Evolutionary conservation across 73 alveolate species (phyloP).

Genomic region (Breviolum minutum): DNA sequence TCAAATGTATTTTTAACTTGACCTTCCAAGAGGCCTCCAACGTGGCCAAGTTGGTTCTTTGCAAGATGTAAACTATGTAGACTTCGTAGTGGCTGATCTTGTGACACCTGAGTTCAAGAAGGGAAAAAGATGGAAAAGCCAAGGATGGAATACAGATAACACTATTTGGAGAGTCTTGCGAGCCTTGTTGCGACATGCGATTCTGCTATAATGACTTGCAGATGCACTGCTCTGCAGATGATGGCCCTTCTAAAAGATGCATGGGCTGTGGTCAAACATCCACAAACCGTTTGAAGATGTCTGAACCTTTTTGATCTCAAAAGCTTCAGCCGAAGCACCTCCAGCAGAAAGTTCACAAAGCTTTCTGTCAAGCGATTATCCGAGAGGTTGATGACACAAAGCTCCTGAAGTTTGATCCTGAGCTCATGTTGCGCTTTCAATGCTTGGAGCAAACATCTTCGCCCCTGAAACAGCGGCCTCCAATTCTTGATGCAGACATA

Average conservation of each 20-base stretch:
- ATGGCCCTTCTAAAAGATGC: no score
- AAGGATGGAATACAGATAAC: no score
- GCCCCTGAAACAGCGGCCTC: no score
- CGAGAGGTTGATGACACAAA: slow-evolving; percentile 52
- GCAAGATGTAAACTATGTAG: slow-evolving; percentile 50
- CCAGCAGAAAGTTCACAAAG: slow-evolving; percentile 48
- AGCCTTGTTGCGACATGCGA: no score
- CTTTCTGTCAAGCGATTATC: slow-evolving; percentile 58
- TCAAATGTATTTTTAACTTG: no score
- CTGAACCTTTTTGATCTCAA: no score
- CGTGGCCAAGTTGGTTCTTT: slow-evolving; percentile 48
- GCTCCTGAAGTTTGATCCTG: slow-evolving; percentile 26
- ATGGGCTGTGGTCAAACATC: no score
- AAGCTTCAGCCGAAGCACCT: background rate
- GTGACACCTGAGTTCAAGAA: background rate
- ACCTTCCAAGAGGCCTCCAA: background rate
- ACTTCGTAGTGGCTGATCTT: slow-evolving; percentile 6
- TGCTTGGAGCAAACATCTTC: no score
- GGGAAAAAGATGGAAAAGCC: background rate
- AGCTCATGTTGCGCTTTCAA: background rate
- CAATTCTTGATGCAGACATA: background rate
- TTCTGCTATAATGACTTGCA: no score
- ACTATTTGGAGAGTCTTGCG: no score
- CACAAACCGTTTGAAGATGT: no score
- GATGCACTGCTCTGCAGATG: no score